Evolutionary conservation across 306 rosid species (phyloP).

Genomic region (Begonia peltatifolia): DNA sequence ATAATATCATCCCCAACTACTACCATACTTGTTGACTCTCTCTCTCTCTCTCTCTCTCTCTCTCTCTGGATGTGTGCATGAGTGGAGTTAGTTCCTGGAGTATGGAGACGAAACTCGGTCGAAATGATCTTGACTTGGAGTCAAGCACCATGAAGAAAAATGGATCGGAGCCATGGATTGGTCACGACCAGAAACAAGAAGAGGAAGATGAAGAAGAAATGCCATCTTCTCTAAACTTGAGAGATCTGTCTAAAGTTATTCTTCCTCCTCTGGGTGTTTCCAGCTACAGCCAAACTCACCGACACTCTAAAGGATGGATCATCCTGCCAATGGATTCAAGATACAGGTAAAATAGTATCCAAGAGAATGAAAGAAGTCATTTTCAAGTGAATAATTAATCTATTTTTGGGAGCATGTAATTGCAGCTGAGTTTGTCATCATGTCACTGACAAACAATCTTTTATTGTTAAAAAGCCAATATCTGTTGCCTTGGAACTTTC

Average conservation of each 20-base stretch:
- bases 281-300: slow-evolving; percentile 28
- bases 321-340: slow-evolving; percentile 70
- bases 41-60: neutral
- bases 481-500: too few relatives aligned
- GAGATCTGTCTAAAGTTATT: slow-evolving; percentile 63
- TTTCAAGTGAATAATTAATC: too few relatives aligned
- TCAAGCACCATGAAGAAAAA: neutral
- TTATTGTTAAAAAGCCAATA: too few relatives aligned
- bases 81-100: too few relatives aligned
- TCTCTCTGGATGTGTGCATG: too few relatives aligned
- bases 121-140: too few relatives aligned
- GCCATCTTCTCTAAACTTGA: slow-evolving; percentile 25
- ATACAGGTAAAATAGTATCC: slow-evolving; percentile 42
- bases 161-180: neutral
- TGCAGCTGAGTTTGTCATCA: too few relatives aligned
- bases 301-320: slow-evolving; percentile 38
- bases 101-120: neutral
- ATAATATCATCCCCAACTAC: neutral
- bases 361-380: too few relatives aligned
- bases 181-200: too few relatives aligned
- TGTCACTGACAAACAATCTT: too few relatives aligned
- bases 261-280: slow-evolving; percentile 91
- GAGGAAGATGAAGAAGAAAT: slow-evolving; percentile 8
- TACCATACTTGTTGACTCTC: neutral
- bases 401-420: too few relatives aligned